Percentiles rank a stretch among this genome's conserved stretches.
phyloP scores from a whole-genome alignment of 2,329 filamentous ascomycete genomes.

The Immersiporthe knoxdaviesiana region DNA sequence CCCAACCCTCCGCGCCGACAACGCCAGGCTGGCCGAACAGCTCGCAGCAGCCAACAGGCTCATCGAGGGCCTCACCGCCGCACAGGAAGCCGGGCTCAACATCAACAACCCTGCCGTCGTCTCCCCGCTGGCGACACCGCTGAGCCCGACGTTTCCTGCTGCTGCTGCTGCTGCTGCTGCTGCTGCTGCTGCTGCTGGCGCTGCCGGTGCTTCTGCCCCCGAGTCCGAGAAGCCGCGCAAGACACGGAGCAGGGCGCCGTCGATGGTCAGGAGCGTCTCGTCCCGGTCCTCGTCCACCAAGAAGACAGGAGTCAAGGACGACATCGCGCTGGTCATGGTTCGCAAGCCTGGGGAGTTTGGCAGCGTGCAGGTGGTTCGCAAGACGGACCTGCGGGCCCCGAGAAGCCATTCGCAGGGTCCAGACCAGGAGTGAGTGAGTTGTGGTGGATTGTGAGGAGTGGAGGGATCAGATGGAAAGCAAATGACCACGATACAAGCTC shows the following conservation, averaged over 20 bases:
- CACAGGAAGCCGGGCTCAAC: constrained; percentile 12
- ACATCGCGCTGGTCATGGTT: constrained; percentile 29
- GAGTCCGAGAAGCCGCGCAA: constrained; percentile 18
- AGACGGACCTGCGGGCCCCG: constrained; percentile 24
- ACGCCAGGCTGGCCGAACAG: constrained; percentile 26
- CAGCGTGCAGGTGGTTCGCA: constrained; percentile 25
- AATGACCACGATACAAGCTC: too few species aligned
- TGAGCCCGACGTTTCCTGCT: constrained; percentile 17
- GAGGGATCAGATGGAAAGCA: too few species aligned
- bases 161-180: constrained; percentile 4
- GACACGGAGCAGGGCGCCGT: constrained; percentile 26
- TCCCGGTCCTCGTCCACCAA: constrained; percentile 24
- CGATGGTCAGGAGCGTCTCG: constrained; percentile 27
- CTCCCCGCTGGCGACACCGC: constrained; percentile 11
- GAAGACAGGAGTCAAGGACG: constrained; percentile 24
- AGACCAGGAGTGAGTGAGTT: constrained; percentile 21
- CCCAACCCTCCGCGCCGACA: constrained; percentile 19
- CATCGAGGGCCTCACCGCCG: constrained; percentile 26
- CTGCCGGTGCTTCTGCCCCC: too few species aligned
- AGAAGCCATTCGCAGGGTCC: constrained; percentile 25
- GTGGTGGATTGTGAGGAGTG: too few species aligned
- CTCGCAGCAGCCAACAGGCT: constrained; percentile 28
- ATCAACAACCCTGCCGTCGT: not conserved
- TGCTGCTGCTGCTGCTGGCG: not conserved
- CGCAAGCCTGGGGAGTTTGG: constrained; percentile 25